Evolutionary conservation across 1,284 basidiomycete genomes (phyloP).

Genomic region (Bjerkandera adusta): DNA sequence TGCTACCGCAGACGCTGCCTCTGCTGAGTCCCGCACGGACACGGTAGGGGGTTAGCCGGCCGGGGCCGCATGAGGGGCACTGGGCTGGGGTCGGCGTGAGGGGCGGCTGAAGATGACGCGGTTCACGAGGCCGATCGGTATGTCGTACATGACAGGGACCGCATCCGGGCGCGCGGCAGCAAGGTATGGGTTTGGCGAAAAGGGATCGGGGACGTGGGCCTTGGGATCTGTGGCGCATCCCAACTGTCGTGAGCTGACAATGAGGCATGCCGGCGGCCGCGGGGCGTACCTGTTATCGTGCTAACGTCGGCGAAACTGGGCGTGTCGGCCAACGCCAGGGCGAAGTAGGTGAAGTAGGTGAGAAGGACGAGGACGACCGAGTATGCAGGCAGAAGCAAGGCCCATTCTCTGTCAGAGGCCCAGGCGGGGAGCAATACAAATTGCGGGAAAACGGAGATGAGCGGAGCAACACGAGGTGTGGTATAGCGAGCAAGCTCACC

Average conservation of each 20-base stretch:
- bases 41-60: not conserved
- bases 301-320: conserved; percentile 67
- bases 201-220: conserved; percentile 42
- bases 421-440: conserved; percentile 2
- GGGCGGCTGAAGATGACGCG: conserved; percentile 37
- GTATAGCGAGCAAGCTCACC: conserved; percentile 44
- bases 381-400: conserved; percentile 81
- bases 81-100: not conserved
- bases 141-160: conserved; percentile 71
- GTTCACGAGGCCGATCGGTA: conserved; percentile 81
- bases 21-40: not conserved
- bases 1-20: not conserved
- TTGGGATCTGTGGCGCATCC: conserved; percentile 45
- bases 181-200: conserved; percentile 44
- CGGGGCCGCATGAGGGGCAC: not conserved
- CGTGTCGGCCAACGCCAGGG: conserved; percentile 69
- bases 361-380: conserved; percentile 70
- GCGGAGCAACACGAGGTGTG: conserved; percentile 11
- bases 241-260: conserved; percentile 13
- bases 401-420: conserved; percentile 68
- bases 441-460: conserved; percentile 19
- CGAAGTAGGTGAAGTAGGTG: conserved; percentile 78
- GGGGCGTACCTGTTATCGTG: conserved; percentile 49
- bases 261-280: too few species aligned
- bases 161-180: conserved; percentile 42